Base-by-base conservation (phyloP, 495 filamentous ascomycete species). In the Aspergillus sclerotiicarbonarius region DNA sequence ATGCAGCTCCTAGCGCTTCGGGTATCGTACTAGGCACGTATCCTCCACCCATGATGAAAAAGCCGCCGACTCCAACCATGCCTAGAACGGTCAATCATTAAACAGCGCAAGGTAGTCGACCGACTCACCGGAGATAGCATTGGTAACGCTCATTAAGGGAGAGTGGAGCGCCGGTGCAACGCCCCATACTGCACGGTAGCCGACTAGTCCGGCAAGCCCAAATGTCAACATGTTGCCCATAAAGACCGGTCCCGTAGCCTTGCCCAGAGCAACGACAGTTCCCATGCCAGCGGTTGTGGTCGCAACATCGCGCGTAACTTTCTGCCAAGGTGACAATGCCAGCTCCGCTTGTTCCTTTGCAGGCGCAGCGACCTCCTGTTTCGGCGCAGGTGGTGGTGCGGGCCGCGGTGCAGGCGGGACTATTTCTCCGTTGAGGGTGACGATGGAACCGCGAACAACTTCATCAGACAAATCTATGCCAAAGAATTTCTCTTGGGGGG, bases 221-320 rank as follows among this genome's bases (percentile, higher is more conserved):
- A 90, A 91, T 8, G 86, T 90, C 70, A 92, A 87, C 65, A 85
- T 82, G 62, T 93, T 92, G 41, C 82, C 71, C 90, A 93, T 93
- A 71, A 93, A 91, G 20, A 90, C 56, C 1, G 90, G 90, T 8
- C 87, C 83, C 6, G 89, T 90, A 6, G 86, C 71, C 66, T 92
- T 93, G 33, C 90, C 90, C 18, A 93, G 72, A 4, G 84, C 87
- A 21, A 92, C 71, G 31, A 81, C 84, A 10, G 83, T 78, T 53
- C 87, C 85, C 87, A 93, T 89, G 10, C 83, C 88, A 46, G 82
- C 86, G 1, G 87, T 89, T 6, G 91, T 80, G 1, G 78, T 69
- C 0, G 82, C 76, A 25, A 92, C 87, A 65, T 93, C 85, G 12
- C 88, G 84, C 0, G 85, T 81, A 3, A 77, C 80, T 70, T 90